Percentiles rank a stretch among this genome's conserved stretches.
These are phyloP conservation scores for Karstenula rhodostoma DNA, from an alignment of 2,329 filamentous ascomycete species.

Conservation along the genomic window DNA sequence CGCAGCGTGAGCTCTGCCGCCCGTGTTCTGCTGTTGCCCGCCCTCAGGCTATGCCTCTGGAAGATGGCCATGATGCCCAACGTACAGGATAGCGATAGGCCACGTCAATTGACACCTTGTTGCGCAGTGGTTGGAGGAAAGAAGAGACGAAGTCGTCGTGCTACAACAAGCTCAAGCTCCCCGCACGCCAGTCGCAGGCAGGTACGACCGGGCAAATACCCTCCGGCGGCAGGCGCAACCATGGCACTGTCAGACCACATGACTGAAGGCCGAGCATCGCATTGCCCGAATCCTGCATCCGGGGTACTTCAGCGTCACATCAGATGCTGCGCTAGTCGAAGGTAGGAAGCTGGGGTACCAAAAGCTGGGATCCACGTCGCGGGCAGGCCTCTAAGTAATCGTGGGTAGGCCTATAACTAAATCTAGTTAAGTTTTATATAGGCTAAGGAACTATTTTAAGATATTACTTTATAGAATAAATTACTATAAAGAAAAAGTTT, in stretches of 20 bases:
- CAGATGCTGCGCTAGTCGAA: conserved; percentile 11
- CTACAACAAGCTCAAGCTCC: not conserved
- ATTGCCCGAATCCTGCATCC: conserved; percentile 7
- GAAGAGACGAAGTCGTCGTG: not conserved
- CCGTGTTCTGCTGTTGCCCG: conserved; percentile 56
- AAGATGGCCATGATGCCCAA: conserved; percentile 40
- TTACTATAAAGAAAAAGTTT: no score
- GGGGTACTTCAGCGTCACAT: not conserved
- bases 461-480: no score
- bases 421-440: no score
- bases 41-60: conserved; percentile 38
- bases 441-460: no score
- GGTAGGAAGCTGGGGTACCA: conserved; percentile 17
- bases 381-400: no score
- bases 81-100: not conserved
- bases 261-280: not conserved
- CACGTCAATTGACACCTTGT: not conserved
- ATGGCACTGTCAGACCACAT: not conserved
- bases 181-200: not conserved
- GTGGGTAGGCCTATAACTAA: no score
- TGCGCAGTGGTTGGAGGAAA: not conserved
- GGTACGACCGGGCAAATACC: conserved; percentile 2
- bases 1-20: conserved; percentile 71
- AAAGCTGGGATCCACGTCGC: no score
- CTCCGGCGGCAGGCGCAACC: not conserved